Evolutionary conservation across 2,329 filamentous ascomycete genomes (phyloP), one percentile per base, ranked within the genome.

Genomic region (Pseudocercospora musae): DNA sequence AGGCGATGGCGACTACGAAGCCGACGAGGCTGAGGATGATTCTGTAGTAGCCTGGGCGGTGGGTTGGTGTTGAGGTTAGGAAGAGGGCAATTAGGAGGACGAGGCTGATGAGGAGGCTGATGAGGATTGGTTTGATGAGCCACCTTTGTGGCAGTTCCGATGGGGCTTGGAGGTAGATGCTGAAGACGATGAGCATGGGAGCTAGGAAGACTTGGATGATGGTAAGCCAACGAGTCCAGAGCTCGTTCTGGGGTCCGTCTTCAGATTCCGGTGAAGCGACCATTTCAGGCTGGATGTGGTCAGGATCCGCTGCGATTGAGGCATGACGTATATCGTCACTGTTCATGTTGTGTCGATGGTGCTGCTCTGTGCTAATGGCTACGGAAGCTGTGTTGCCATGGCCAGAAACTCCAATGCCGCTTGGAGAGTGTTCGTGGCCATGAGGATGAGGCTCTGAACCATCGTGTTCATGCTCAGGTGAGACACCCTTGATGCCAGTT

Each of bases 181-280:
- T 86, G 18, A 92, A 74, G 1, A 90, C 84, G 49, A 93, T 86
- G 76, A 98, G 96, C 21, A 95, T 76, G 0, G 95, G 95, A 0
- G 93, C 92, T 0, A 89, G 91, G 73, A 97, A 92, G 54, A 95
- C 83, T 71, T 99, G 96, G 9, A 95, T 76, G 11, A 88, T 85
- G 11, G 96, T 85, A 3, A 99, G 85, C 94, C 95, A 99, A 57
- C 92, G 86, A 71, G 93, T 96, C 93, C 95, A 98, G 29, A 87
- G 63, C 46, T 72, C 67, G 15, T 25, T 37, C 20, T 40, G 65
- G 11, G 57, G 57, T 29, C 37, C 48, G 4, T 65, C 57, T 40
- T 64, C 57, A 57, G 55, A 2, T 56, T 62, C 13, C 40, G 65
- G 33, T 11, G 54, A 21, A 18, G 59, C 49, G 27, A 68, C 55